Base-by-base conservation (phyloP, 441 rosid species). In the Pelargonium hybrid region DNA sequence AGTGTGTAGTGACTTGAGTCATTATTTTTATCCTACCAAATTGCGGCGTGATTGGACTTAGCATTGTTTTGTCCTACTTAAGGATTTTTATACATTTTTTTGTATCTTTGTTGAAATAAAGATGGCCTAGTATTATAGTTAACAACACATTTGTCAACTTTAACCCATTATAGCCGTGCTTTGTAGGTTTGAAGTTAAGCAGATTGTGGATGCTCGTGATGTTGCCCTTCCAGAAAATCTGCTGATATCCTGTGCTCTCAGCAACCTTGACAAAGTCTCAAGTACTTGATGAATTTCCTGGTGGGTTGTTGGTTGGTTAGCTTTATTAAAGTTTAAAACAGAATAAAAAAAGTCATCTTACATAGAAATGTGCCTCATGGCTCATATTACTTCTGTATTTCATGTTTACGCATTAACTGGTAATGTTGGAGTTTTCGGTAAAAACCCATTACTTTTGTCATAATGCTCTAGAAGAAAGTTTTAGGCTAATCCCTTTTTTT, bases 191-290 rank as follows among this genome's bases (percentile, higher is more conserved):
- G 41, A 34, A 34, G 41, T 34, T 34, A 8, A 34, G 41, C 41
- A 34, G 41, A 34, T 6, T 34, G 41, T 6, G 41, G 8, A 34
- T 34, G 41, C 41, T 34, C 6, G 41, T 34, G 41, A 56, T 56
- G 62, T 56, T 23, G 26, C 20, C 62, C 62, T 56, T 56, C 62
- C 62, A 18, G 62, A 20, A 56, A 56, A 56, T 20, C 62, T 56
- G 62, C 62, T 20, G 23, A 56, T 50, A 15, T 0, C 18, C 41
- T 34, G 41, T 34, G 41, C 41, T 5, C 21, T 15, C 7, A 50
- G 26, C 62, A 56, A 56, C 62, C 26, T 56, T 56, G 62, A 18
- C 9, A 56, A 56, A 56, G 62, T 54, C 61, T 31, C 61, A 7
- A 54, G 61, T 17, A 54, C 18, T 54, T 18, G 61, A 54, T 54